Evolutionary conservation across 805 yeast species (phyloP).

Genomic region (Torulaspora microellipsoides): DNA sequence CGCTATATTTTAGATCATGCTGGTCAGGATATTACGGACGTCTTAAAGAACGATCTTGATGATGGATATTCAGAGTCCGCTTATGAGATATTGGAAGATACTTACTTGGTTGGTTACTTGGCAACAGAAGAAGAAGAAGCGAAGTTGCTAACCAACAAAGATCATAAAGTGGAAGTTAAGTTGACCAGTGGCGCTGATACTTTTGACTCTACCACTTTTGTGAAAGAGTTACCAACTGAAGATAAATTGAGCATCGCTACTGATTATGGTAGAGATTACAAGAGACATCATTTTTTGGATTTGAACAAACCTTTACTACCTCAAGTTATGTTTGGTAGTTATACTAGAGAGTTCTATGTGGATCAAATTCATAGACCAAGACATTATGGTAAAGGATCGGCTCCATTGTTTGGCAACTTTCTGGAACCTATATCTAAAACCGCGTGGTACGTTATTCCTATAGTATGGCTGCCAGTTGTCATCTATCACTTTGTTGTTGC

Average conservation of each 20-base stretch:
- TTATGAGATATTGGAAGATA: slow-evolving; percentile 79
- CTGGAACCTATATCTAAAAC: slow-evolving; percentile 88
- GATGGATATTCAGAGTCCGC: slow-evolving; percentile 85
- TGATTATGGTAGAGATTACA: slow-evolving; percentile 64
- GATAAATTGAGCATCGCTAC: slow-evolving; percentile 74
- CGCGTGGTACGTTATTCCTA: slow-evolving; percentile 92
- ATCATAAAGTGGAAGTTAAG: slow-evolving; percentile 56
- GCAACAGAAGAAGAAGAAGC: slow-evolving; percentile 78
- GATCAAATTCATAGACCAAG: slow-evolving; percentile 98
- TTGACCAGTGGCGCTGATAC: slow-evolving; percentile 37
- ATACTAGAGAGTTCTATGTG: slow-evolving; percentile 83
- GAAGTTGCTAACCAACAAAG: slow-evolving; percentile 58
- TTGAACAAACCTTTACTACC: slow-evolving; percentile 71
- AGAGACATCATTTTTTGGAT: slow-evolving; percentile 81
- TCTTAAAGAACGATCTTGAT: slow-evolving; percentile 41
- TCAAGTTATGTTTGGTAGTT: slow-evolving; percentile 73
- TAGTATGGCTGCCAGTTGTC: slow-evolving; percentile 82
- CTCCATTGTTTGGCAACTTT: slow-evolving; percentile 91
- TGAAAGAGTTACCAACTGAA: slow-evolving; percentile 61
- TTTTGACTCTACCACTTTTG: slow-evolving; percentile 52
- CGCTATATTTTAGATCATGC: slow-evolving; percentile 70
- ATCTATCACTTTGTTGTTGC: slow-evolving; percentile 59
- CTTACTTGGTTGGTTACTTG: slow-evolving; percentile 71
- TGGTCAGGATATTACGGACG: slow-evolving; percentile 75
- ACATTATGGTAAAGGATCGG: slow-evolving; percentile 96